A percentile compares a stretch with the other conserved stretches of the same genome.
phyloP scores from a whole-genome alignment of 768 basidiomycete species.

The Dentipellis sp. region DNA sequence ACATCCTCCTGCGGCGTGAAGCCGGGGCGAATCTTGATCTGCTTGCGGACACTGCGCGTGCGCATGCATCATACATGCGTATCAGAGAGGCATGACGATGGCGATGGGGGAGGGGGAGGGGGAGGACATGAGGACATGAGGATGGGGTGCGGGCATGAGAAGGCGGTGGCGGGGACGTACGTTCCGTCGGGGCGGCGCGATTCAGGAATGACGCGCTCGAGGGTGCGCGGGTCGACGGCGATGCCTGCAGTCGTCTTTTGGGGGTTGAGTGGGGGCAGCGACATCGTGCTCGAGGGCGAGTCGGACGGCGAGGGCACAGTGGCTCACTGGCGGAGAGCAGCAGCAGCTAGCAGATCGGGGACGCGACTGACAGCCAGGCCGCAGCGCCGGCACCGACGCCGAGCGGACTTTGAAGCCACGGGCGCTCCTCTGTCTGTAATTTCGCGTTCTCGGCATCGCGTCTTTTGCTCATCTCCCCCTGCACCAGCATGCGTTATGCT shows the following conservation, averaged over 20 bases:
- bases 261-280: conserved; percentile 61
- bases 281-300: conserved; percentile 5
- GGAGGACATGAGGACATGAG: too few species aligned
- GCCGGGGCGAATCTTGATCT: conserved; percentile 83
- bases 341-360: not conserved
- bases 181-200: conserved; percentile 77
- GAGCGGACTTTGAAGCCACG: too few species aligned
- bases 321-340: not conserved
- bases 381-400: too few species aligned
- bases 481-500: conserved; percentile 66
- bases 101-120: not conserved
- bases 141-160: not conserved
- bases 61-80: too few species aligned
- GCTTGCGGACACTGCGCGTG: conserved; percentile 63
- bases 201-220: conserved; percentile 84
- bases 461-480: too few species aligned
- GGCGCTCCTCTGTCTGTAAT: too few species aligned
- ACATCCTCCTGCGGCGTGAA: conserved; percentile 95
- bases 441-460: too few species aligned
- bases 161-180: conserved; percentile 35
- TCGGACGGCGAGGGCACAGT: not conserved
- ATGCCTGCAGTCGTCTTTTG: conserved; percentile 70
- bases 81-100: not conserved
- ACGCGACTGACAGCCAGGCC: not conserved
- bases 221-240: conserved; percentile 72